Percentiles rank a stretch among this genome's conserved stretches.
Conservation (phyloP, 148 eudicot genomes). For the Drosera capensis region DNA sequence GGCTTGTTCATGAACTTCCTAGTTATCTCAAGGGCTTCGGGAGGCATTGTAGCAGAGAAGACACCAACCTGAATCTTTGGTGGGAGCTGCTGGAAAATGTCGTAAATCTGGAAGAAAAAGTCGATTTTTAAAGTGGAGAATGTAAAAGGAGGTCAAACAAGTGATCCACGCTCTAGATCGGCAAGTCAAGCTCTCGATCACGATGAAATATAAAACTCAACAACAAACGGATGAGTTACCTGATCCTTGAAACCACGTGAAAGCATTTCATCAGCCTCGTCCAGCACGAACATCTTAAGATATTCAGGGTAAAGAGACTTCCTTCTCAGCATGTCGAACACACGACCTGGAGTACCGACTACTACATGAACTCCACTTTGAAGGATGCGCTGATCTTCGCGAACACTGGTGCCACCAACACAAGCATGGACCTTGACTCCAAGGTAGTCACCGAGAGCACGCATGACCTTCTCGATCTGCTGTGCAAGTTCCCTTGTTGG, state of each 20-base stretch:
- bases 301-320: conserved; percentile 10
- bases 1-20: conserved; percentile 16
- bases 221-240: not conserved
- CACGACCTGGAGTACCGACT: conserved; percentile 15
- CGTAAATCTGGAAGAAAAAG: conserved; percentile 9
- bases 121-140: not conserved
- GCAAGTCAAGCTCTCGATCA: not conserved
- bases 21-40: conserved; percentile 12
- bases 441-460: conserved; percentile 15
- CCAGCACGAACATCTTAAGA: conserved; percentile 12
- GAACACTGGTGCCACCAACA: conserved; percentile 16
- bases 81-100: conserved; percentile 12
- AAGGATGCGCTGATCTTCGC: conserved; percentile 13
- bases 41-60: conserved; percentile 15
- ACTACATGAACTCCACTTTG: conserved; percentile 11
- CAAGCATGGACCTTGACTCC: conserved; percentile 15
- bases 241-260: conserved; percentile 14
- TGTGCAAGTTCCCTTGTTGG: conserved; percentile 15
- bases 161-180: not conserved
- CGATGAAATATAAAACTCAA: too few relatives aligned
- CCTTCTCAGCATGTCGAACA: conserved; percentile 12
- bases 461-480: conserved; percentile 16
- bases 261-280: conserved; percentile 17
- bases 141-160: too few relatives aligned
- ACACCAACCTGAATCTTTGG: conserved; percentile 15